Conservation (phyloP, 2,329 filamentous ascomycete genomes). For the Penicillium sp. region DNA sequence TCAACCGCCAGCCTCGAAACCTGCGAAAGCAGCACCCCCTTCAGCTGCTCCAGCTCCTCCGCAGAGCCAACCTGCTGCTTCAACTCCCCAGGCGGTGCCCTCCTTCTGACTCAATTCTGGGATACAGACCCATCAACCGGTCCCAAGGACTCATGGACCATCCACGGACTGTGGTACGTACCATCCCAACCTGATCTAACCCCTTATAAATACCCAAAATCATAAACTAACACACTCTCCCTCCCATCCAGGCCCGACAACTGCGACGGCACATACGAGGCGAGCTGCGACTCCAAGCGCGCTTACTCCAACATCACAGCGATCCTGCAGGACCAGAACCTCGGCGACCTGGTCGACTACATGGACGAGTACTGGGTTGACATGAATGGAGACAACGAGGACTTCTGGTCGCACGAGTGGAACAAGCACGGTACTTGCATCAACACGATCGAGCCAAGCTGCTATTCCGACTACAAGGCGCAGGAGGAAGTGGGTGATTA, state of each 20-base stretch:
- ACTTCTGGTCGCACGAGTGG: constrained; percentile 70
- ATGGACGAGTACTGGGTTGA: constrained; percentile 63
- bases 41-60: constrained; percentile 57
- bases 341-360: constrained; percentile 51
- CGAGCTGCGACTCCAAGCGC: constrained; percentile 54
- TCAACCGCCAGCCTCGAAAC: constrained; percentile 23
- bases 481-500: constrained; percentile 59
- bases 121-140: constrained; percentile 55
- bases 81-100: constrained; percentile 55
- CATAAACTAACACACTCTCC: background rate
- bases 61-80: constrained; percentile 55
- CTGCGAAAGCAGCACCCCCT: constrained; percentile 37
- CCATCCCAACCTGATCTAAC: background rate
- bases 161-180: constrained; percentile 55
- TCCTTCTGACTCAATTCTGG: constrained; percentile 61
- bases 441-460: constrained; percentile 62
- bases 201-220: background rate
- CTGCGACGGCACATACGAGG: constrained; percentile 58
- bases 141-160: constrained; percentile 55
- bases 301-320: constrained; percentile 56
- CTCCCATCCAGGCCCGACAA: constrained; percentile 41
- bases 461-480: constrained; percentile 57
- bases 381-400: constrained; percentile 52
- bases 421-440: constrained; percentile 70
- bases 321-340: constrained; percentile 52